Evolutionary conservation across 805 yeast species (phyloP).

Genomic region (Geotrichum ghanense): DNA sequence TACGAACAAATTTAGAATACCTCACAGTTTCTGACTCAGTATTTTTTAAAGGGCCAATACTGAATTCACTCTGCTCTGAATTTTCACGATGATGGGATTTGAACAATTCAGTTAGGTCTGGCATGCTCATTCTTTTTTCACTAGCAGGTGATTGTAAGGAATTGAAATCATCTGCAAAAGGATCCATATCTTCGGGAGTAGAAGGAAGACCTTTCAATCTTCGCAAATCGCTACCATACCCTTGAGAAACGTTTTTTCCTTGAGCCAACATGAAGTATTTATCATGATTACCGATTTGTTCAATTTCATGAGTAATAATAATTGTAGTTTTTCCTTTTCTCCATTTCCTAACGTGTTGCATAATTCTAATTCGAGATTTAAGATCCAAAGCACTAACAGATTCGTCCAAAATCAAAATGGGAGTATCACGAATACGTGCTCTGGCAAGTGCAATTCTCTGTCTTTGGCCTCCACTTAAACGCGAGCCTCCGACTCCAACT

Average conservation of each 20-base stretch:
- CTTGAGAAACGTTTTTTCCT: constrained; percentile 36
- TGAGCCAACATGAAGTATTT: constrained; percentile 44
- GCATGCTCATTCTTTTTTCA: neutral
- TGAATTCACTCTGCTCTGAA: too few species aligned
- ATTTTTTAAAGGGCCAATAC: too few species aligned
- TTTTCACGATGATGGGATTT: too few species aligned
- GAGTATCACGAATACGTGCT: constrained; percentile 62
- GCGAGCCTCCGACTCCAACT: constrained; percentile 35
- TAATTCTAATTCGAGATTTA: constrained; percentile 32
- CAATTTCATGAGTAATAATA: constrained; percentile 66
- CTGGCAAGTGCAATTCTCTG: constrained; percentile 81
- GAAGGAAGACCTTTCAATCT: neutral
- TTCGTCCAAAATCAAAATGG: constrained; percentile 77
- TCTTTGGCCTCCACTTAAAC: constrained; percentile 82
- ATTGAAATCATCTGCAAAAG: neutral
- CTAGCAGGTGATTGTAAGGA: neutral
- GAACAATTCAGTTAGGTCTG: neutral
- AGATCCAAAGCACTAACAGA: constrained; percentile 72
- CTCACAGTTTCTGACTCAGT: too few species aligned
- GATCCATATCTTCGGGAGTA: neutral
- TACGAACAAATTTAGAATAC: too few species aligned
- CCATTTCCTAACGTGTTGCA: constrained; percentile 44
- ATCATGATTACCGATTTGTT: constrained; percentile 47
- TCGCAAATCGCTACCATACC: constrained; percentile 7
- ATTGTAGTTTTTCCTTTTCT: constrained; percentile 66